A percentile compares a stretch with the other conserved stretches of the same genome.
Conservation (phyloP, 2,329 filamentous ascomycete species). For the Pseudovirgaria hyperparasitica region DNA sequence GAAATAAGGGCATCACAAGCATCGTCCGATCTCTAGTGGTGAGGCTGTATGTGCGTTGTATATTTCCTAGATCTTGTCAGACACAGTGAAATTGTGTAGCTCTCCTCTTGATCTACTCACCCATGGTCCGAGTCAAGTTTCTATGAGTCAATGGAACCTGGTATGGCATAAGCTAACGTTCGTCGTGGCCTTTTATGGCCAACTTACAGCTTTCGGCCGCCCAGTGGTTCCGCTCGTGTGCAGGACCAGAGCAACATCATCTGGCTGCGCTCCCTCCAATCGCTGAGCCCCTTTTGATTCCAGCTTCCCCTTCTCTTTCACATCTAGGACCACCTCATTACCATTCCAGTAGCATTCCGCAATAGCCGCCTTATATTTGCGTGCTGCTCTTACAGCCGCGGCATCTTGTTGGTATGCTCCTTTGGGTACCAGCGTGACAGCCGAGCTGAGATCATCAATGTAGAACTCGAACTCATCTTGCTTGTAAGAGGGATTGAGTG, state of each 20-base stretch:
- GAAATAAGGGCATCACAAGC: conserved; percentile 84
- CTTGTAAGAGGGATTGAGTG: conserved; percentile 81
- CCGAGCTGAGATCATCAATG: conserved; percentile 74
- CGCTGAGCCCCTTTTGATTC: conserved; percentile 34
- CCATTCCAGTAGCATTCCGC: conserved; percentile 76
- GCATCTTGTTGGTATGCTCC: conserved; percentile 55
- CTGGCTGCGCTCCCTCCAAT: conserved; percentile 48
- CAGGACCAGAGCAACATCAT: conserved; percentile 69
- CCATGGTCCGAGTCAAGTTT: conserved; percentile 72
- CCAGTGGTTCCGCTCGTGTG: conserved; percentile 81
- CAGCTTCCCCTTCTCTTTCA: conserved; percentile 64
- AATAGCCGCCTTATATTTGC: conserved; percentile 70
- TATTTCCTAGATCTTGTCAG: conserved; percentile 44
- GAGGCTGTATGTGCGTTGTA: conserved; percentile 64
- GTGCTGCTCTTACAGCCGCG: conserved; percentile 62
- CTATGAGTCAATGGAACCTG: conserved; percentile 63
- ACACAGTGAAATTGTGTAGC: conserved; percentile 3
- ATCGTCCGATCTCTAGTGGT: conserved; percentile 61
- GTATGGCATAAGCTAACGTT: neutral
- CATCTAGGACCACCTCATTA: conserved; percentile 57
- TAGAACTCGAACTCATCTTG: conserved; percentile 82
- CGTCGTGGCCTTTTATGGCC: neutral
- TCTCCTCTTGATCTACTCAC: conserved; percentile 26
- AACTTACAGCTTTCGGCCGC: conserved; percentile 54
- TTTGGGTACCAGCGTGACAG: conserved; percentile 61